phyloP scores from a whole-genome alignment of 2,329 filamentous ascomycete species.

The Clarireedia paspali region DNA sequence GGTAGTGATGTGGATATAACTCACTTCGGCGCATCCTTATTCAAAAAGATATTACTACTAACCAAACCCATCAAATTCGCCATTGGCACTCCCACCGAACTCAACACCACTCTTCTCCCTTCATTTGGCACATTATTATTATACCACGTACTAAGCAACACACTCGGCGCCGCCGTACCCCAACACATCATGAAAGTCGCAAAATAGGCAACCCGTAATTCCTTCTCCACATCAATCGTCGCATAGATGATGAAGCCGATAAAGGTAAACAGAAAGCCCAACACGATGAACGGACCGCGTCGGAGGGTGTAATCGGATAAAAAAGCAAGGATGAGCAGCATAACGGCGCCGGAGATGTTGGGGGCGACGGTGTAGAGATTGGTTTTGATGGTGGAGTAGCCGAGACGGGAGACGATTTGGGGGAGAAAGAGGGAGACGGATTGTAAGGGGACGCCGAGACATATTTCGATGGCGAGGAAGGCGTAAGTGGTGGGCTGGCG shows the following conservation, averaged over 20 bases:
- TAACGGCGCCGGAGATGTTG: slow-evolving; percentile 64
- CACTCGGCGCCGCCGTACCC: slow-evolving; percentile 26
- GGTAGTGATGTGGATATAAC: not conserved
- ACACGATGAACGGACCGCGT: slow-evolving; percentile 58
- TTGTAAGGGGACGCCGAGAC: slow-evolving; percentile 52
- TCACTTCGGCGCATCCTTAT: slow-evolving; percentile 51
- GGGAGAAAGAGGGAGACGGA: slow-evolving; percentile 47
- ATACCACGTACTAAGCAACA: slow-evolving; percentile 33
- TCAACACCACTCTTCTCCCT: slow-evolving; percentile 51
- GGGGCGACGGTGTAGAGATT: slow-evolving; percentile 79
- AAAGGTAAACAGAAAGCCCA: slow-evolving; percentile 68
- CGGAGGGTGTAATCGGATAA: slow-evolving; percentile 47
- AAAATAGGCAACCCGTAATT: slow-evolving; percentile 52
- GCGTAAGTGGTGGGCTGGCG: slow-evolving; percentile 34
- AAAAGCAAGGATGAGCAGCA: slow-evolving; percentile 67
- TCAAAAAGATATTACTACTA: slow-evolving; percentile 59
- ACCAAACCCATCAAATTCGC: slow-evolving; percentile 65
- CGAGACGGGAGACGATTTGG: slow-evolving; percentile 44
- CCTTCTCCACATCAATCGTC: slow-evolving; percentile 47
- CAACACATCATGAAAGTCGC: slow-evolving; percentile 63
- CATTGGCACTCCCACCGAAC: slow-evolving; percentile 52
- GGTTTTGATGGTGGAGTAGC: slow-evolving; percentile 47
- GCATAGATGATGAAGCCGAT: slow-evolving; percentile 74
- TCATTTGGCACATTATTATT: slow-evolving; percentile 63
- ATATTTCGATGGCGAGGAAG: slow-evolving; percentile 48